Evolutionary conservation across 805 yeast species (phyloP), one percentile per base, ranked within the genome.

Genomic region (Lipomyces mesembrius): DNA sequence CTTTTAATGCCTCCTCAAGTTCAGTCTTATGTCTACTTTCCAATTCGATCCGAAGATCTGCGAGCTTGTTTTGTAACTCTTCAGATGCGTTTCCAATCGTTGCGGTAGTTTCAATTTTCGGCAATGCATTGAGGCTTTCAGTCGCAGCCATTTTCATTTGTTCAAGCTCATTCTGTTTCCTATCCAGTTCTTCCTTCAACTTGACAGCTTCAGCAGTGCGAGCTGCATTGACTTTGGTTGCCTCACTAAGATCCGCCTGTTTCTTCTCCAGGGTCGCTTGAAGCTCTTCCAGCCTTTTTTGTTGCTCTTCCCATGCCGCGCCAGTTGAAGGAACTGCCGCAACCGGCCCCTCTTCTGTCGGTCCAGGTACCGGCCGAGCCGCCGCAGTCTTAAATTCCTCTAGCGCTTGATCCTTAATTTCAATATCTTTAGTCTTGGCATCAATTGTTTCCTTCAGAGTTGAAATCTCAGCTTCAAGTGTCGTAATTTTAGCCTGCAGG

Each of bases 261-360:
- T 59, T 43, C 11, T 62, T 58, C 52, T 43, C 61, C 22, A 69
- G 56, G 43, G 51, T 56, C 6, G 67, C 25, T 12, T 63, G 63
- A 35, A 78, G 74, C 22, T 74, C 78, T 32, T 76, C 77, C 64
- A 76, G 74, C 61, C 81, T 71, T 63, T 75, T 77, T 64, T 79
- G 79, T 51, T 76, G 75, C 34, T 79, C 78, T 32, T 77, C 79
- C n/a, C 49, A 46, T 20, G 27, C 22, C 4, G 35, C 55, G 6
- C 22, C 12, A 52, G 49, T 34, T 20, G 27, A 60, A 32, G 59
- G 32, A 32, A 6, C 46, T 53, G 59, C 54, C 27, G 61, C 46
- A 25, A 34, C 17, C 32, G 63, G 35, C 49, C 60, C 55, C 35
- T 20, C 60, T 59, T 34, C 20, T 64, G 58, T 0, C 37, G 65